Evolutionary conservation across 1,139 yeast species (phyloP), one percentile per base, ranked within the genome.

Genomic region (Debaryomyces fabryi): DNA sequence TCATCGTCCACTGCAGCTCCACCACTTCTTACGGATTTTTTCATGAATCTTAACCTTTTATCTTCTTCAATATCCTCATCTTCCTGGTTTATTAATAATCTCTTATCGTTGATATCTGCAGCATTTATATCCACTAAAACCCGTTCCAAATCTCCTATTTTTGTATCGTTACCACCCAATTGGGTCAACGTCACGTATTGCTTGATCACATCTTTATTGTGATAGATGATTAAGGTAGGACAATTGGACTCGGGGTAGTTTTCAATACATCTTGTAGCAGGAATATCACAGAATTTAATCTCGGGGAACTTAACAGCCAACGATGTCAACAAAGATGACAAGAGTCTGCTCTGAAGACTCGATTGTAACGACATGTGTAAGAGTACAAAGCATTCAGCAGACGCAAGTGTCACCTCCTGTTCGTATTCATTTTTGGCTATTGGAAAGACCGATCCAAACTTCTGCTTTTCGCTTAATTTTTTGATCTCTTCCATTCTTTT

Each of bases 341-440:
- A 71, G 12, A 92, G 69, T 53, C 96, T 77, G 45, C 93, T 86
- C 64, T 91, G 97, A 30, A 86, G 64, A 47, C 81, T 81, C 49
- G 88, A 82, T 49, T 82, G 84, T 40, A 85, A 72, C 4, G 96
- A 78, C 67, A 93, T 77, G 63, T 92, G 97, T 20, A 88, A 86
- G 46, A 92, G 70, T 0, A 93, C 97, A 60, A 69, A 85, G 12
- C 60, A 57, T 10, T 68, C 67, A 3, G 72, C 71, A 27, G 96
- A 86, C 0, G 95, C 93, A 39, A 85, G 82, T 0, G 98, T 93
- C 47, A 93, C 86, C 64, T 92, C 97, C 15, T 77, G 71, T 55
- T 85, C 86, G 66, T 93, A 93, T 58, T 93, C 99, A 3, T 93
- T 91, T 62, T 92, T 92, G 49, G 88, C 79, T 43, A 93, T 79